Percentiles rank a stretch among this genome's conserved stretches.
Conservation (phyloP, 75 land plant genomes). For the Ceratopteris richardii region DNA sequence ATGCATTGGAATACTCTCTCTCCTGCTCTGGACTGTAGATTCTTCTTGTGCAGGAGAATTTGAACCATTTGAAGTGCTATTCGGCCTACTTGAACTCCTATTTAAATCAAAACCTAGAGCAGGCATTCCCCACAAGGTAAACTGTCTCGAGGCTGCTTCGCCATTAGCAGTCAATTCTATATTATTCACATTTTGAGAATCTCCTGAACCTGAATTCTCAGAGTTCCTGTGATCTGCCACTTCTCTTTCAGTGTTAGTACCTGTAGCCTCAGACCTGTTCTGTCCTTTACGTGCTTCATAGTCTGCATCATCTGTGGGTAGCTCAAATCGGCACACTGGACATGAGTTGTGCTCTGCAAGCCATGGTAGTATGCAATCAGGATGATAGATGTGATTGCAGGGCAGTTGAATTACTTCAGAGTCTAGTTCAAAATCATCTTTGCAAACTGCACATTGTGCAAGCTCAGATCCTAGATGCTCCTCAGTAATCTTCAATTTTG, state of each 20-base stretch:
- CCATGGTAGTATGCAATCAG: constrained; percentile 64
- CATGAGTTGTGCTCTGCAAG: constrained; percentile 54
- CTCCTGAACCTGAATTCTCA: too few species aligned
- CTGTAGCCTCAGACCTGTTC: not conserved
- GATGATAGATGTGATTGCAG: constrained; percentile 67
- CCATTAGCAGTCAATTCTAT: too few species aligned
- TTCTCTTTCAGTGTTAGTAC: not conserved
- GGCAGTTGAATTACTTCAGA: constrained; percentile 47
- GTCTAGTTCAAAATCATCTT: constrained; percentile 35
- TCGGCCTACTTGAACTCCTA: too few species aligned
- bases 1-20: too few species aligned
- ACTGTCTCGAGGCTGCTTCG: too few species aligned
- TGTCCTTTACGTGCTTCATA: constrained; percentile 31
- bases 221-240: not conserved
- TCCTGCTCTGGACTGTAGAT: too few species aligned
- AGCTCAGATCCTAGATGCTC: constrained; percentile 23
- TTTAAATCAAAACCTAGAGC: too few species aligned
- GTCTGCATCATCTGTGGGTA: constrained; percentile 70
- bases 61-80: too few species aligned
- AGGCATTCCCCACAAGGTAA: too few species aligned
- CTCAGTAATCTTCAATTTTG: constrained; percentile 21
- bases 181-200: too few species aligned
- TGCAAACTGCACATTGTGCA: constrained; percentile 51
- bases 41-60: too few species aligned
- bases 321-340: constrained; percentile 65